Base-by-base conservation (phyloP, 2,329 filamentous ascomycete species). In the Arthrobotrys sinensis region DNA sequence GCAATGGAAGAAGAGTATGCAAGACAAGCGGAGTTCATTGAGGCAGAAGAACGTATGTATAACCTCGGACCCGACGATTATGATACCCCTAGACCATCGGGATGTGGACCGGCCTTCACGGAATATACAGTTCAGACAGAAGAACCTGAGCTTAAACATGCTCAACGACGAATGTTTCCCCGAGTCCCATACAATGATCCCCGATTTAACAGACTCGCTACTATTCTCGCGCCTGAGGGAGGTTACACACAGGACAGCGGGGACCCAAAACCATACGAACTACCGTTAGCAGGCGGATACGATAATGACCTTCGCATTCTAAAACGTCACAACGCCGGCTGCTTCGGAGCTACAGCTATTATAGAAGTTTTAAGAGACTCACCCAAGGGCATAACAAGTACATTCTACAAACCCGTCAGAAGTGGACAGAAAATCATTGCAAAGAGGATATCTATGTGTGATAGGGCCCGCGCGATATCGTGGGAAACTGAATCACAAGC, bases 311-410 rank as follows among this genome's bases (percentile, higher is more conserved):
- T 71, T 16, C 14, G 21, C 10, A 43, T 77, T 1, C 5, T 55
- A 1, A 70, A 76, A 32, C 57, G 24, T 12, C 40, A 64, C 40
- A 57, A 45, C 1, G 43, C 57, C 3, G 73, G 73, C 21, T 24
- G 45, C 6, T 77, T 66, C 28, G 73, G 73, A 12, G 50, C 66
- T 11, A 71, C 73, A 2, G 73, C 48, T 6, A 62, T 71, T 5
- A 4, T 77, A 7, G 16, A 71, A 16, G 43, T 77, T 8, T 16
- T 62, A 4, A 32, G 53, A 24, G 19, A 28, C 2, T 32, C 64
- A 11, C 7, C 32, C 3, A 3, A 5, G 11, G 50, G 62, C 7
- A 36, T 62, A 12, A 76, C 72, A 8, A n/a, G 14, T 7, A 36
- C 6, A 11, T 77, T 66, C 66, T 52, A 71, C 11, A 16, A 14